Conservation (phyloP, 805 yeast species). For the Naumovozyma baii region DNA sequence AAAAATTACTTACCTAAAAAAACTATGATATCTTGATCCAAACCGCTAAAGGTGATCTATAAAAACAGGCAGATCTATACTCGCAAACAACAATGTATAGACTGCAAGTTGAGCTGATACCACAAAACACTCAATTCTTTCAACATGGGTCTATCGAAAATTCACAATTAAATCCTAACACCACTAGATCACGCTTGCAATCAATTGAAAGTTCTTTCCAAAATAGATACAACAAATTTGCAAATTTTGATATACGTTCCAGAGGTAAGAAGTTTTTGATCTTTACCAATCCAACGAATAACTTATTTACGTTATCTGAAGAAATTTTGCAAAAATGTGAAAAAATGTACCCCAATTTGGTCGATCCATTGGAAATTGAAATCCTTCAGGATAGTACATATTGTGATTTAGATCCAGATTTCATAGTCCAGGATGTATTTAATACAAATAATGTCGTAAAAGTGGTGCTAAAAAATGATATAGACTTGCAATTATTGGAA, state of each 20-base stretch:
- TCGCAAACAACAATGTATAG: conserved; percentile 1
- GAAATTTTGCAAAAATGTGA: conserved; percentile 47
- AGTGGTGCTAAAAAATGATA: conserved; percentile 35
- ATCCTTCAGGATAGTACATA: conserved; percentile 55
- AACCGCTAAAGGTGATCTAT: too few relatives aligned
- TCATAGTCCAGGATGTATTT: conserved; percentile 52
- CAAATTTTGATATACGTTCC: neutral
- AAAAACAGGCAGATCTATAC: too few relatives aligned
- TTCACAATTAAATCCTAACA: neutral
- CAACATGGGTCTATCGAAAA: neutral
- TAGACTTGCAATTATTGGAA: conserved; percentile 23
- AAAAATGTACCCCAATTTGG: conserved; percentile 52
- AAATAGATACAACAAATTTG: neutral
- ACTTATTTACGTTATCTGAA: conserved; percentile 39
- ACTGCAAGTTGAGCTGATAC: conserved; percentile 1
- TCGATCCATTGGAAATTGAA: conserved; percentile 41
- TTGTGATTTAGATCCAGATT: conserved; percentile 76
- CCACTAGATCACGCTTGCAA: neutral
- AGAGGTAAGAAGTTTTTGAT: conserved; percentile 46
- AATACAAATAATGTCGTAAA: conserved; percentile 38
- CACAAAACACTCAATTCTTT: neutral
- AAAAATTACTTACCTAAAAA: too few relatives aligned
- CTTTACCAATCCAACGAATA: conserved; percentile 39
- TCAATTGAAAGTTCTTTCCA: neutral
- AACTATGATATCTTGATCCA: too few relatives aligned